Base-by-base conservation (phyloP, 2,329 filamentous ascomycete genomes). In the Salinomyces thailandicus region DNA sequence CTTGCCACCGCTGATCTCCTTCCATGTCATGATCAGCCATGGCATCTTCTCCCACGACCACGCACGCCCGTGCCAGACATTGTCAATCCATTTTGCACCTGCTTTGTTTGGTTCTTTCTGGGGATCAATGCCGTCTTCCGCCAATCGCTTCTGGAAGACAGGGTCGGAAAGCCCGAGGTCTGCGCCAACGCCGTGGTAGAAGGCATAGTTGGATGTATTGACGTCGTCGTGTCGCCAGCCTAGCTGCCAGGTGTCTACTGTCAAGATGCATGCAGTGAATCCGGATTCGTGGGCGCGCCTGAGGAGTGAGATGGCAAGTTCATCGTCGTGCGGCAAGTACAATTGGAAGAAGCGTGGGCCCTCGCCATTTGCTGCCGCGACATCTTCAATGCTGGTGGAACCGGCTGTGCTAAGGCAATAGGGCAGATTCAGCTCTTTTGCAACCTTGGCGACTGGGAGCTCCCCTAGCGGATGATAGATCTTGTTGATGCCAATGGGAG, bases 11-110 rank as follows among this genome's bases (percentile, higher is more conserved):
- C 59, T 67, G 19, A 73, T 69, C 39, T 64, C 60, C 54, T 64
- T 68, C 62, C 77, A 72, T 15, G 69, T 63, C 49, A 71, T 61
- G 41, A 75, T 73, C 31, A 83, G 52, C 77, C 79, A 84, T 4
- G 67, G 61, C 1, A 83, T 64, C 52, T 81, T 79, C 30, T 72
- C 67, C 79, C 79, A 85, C n/a, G 62, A 68, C 54, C 71, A 73
- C 5, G 73, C 72, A 2, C 69, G 63, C 0, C 75, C 75, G 53
- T 80, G 75, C 74, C 75, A 79, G 31, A 79, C 65, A 33, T 53
- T 72, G 46, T 80, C 75, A 44, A 79, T 79, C 75, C 75, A 80
- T 42, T 72, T 66, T 0, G 70, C 67, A 2, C 71, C 69, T 0
- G 73, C 75, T 41, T 68, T 64, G 24, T 74, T 69, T 1, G 67